Conservation (phyloP, 192 early-diverging fungal genomes). For the Entrophospora sp. region DNA sequence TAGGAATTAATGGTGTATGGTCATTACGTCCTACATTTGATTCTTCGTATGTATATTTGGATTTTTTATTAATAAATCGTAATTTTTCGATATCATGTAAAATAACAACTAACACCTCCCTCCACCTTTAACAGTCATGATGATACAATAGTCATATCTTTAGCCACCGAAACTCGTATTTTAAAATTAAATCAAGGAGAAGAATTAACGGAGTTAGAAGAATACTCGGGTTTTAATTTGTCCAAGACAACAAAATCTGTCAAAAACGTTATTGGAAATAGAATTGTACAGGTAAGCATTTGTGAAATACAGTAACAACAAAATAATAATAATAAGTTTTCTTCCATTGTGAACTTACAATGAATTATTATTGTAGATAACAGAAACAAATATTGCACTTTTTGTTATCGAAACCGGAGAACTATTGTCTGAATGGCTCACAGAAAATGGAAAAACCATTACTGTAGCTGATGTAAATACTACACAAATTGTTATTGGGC, state of each 20-base stretch:
- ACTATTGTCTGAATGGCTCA: constrained; percentile 46
- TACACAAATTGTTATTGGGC: constrained; percentile 47
- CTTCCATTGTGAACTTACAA: neutral
- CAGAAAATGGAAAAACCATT: constrained; percentile 31
- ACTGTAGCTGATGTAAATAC: constrained; percentile 47
- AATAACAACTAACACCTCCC: too few species aligned
- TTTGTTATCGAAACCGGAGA: constrained; percentile 31
- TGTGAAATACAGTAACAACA: neutral
- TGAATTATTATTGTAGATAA: constrained; percentile 35
- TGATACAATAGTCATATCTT: constrained; percentile 52
- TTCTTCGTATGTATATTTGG: constrained; percentile 28
- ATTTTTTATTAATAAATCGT: neutral
- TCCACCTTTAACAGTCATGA: constrained; percentile 25
- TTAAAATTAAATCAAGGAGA: constrained; percentile 39
- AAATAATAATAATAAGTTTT: neutral
- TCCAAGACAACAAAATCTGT: constrained; percentile 37
- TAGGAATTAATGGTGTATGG: constrained; percentile 70
- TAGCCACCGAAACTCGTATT: constrained; percentile 52
- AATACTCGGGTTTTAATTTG: constrained; percentile 28
- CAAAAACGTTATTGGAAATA: constrained; percentile 34
- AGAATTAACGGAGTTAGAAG: constrained; percentile 39
- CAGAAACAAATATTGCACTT: constrained; percentile 38
- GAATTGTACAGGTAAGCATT: constrained; percentile 51
- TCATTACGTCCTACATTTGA: constrained; percentile 42
- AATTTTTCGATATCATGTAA: too few species aligned